Conservation (phyloP, 768 basidiomycete species). For the Glaciozyma martinii region DNA sequence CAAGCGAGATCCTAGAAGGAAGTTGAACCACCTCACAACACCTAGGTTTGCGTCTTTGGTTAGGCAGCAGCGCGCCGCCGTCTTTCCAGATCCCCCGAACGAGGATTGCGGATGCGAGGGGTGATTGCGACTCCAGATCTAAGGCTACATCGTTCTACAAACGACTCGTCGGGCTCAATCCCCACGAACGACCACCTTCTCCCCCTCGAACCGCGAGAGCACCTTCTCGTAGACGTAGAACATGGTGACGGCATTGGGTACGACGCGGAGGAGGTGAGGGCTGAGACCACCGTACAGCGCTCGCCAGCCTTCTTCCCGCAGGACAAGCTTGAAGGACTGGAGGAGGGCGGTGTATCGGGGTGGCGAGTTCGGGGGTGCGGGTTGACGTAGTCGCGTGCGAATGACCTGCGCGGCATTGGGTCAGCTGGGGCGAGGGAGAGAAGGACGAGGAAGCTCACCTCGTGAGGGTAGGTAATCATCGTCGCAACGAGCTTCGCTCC, state of each 20-base stretch:
- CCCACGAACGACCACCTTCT: neutral
- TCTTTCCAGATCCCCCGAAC: too few relatives aligned
- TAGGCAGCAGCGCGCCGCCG: too few relatives aligned
- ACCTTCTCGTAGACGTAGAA: slow-evolving; percentile 78
- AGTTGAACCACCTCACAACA: too few relatives aligned
- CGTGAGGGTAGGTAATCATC: slow-evolving; percentile 94
- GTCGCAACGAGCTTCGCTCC: slow-evolving; percentile 88
- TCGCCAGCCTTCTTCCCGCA: slow-evolving; percentile 79
- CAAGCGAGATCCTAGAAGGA: too few relatives aligned
- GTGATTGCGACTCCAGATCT: too few relatives aligned
- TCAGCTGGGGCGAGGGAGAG: neutral
- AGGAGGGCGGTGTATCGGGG: slow-evolving; percentile 71
- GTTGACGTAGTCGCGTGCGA: slow-evolving; percentile 85
- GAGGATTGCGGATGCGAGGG: too few relatives aligned
- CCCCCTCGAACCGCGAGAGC: neutral
- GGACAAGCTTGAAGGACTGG: slow-evolving; percentile 74
- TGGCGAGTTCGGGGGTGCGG: slow-evolving; percentile 58
- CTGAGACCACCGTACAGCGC: slow-evolving; percentile 84
- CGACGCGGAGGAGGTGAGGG: slow-evolving; percentile 91
- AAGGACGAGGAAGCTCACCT: slow-evolving; percentile 49
- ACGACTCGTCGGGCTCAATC: neutral
- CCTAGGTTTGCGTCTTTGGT: too few relatives aligned
- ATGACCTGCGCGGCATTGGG: slow-evolving; percentile 52
- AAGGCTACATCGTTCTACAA: too few relatives aligned
- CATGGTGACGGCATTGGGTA: slow-evolving; percentile 96